Percentiles rank a stretch among this genome's conserved stretches.
These are phyloP conservation scores for Leptodontidium sp. DNA, from an alignment of 2,329 filamentous ascomycete genomes.

Conservation along the genomic window DNA sequence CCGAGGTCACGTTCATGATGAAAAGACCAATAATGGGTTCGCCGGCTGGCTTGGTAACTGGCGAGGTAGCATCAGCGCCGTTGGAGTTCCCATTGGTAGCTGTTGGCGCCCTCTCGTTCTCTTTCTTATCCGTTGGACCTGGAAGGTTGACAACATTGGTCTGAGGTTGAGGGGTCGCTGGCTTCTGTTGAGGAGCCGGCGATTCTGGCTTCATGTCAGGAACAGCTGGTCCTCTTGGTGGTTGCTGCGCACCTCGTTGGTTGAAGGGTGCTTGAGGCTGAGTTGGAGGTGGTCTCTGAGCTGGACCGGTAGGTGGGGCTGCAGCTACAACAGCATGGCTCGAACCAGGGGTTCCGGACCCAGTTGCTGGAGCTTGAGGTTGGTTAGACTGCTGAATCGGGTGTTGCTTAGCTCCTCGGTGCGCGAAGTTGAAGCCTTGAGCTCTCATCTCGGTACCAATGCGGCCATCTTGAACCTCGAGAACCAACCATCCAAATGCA, in stretches of 20 bases:
- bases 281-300: constrained; percentile 41
- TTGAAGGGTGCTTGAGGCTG: constrained; percentile 38
- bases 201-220: constrained; percentile 44
- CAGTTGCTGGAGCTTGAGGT: constrained; percentile 48
- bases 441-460: constrained; percentile 99
- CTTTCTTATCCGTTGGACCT: constrained; percentile 57
- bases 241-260: constrained; percentile 43
- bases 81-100: constrained; percentile 62
- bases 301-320: constrained; percentile 45
- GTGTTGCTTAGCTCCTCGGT: constrained; percentile 85
- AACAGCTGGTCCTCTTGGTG: constrained; percentile 43
- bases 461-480: constrained; percentile 93
- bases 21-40: constrained; percentile 86
- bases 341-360: constrained; percentile 47
- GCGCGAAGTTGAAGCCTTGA: constrained; percentile 98
- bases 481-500: constrained; percentile 92
- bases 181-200: constrained; percentile 50
- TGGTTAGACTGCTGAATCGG: constrained; percentile 48
- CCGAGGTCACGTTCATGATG: constrained; percentile 83
- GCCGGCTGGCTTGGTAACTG: constrained; percentile 64
- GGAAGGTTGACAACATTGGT: constrained; percentile 46
- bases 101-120: constrained; percentile 60
- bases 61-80: constrained; percentile 60
- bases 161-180: constrained; percentile 56
- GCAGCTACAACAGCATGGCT: constrained; percentile 47